Base-by-base conservation (phyloP, 2,329 filamentous ascomycete species). In the Stemphylium beticola region DNA sequence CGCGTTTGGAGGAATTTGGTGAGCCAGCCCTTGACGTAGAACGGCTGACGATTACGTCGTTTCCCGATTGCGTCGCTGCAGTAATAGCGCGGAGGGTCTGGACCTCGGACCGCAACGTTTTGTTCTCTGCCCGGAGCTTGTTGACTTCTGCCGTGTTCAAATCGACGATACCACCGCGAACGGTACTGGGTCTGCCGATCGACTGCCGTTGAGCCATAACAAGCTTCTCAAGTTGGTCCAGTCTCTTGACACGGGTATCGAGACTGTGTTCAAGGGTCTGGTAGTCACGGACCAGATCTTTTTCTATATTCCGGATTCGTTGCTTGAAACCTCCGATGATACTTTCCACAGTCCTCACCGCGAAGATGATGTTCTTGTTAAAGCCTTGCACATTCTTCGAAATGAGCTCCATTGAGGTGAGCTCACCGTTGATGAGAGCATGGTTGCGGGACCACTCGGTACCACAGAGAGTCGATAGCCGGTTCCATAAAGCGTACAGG, bases 381-480 rank as follows among this genome's bases (percentile, higher is more conserved):
- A 98, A 98, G 1, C 90, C 91, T 0, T 90, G 88, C 4, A 98
- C 82, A 76, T 95, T 92, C 44, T 88, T 93, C 1, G 88, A 87
- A 57, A 99, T 90, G 12, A 92, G 87, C 68, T 97, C 93, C 31
- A 96, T 82, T 11, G 89, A 92, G 0, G 93, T 92, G 6, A 96
- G 79, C 55, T 93, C 90, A 17, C 92, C 91, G 67, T 95, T 93
- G 70, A 98, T 90, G 20, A 96, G 85, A 52, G 89, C 89, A 74
- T 98, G 93, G 67, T 89, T 87, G 73, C 96, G 90, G 4, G 90
- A 86, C 93, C 95, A 99, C 70, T 98, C 95, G 0, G 87, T 84
- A 10, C 95, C 95, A 67, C 95, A 98, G 38, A 98, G 83, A 0
- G 86, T 83, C 3, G 91, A 93, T 8, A 99, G 83, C 40, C 90